Evolutionary conservation across 805 yeast genomes (phyloP), one percentile per base, ranked within the genome.

Genomic region (Dipodascus albidus): DNA sequence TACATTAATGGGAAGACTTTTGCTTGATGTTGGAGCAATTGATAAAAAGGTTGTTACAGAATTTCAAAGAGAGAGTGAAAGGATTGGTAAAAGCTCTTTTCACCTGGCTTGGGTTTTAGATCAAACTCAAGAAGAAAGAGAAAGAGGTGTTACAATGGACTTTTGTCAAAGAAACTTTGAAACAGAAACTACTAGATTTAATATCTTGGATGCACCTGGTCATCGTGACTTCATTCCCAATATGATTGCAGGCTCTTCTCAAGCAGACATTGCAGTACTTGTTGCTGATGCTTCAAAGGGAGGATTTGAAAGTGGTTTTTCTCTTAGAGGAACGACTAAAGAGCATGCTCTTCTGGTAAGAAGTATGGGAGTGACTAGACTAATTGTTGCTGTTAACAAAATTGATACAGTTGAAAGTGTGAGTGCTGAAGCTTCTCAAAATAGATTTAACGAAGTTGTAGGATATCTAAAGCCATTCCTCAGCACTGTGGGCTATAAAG

Each of bases 31-130:
- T 23, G 84, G 85, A 4, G 80, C 81, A 1, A 81, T 86, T 3
- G 85, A 82, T 60, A 75, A 81, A 38, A 79, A 80, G 51, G 77
- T 83, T 0, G 73, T 85, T 11, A 79, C 81, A 60, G 83, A 80
- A 59, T 70, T 80, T 52, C 76, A 80, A 47, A 77, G 77, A 57
- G 89, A 85, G 57, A 78, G 87, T 31, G 82, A 79, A 41, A 75
- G 73, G 49, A 72, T 75, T 1, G 95, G 95, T 2, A 86, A 87
- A 62, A 79, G 82, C 9, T 85, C 91, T 3, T 86, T 86, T 69
- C 87, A 91, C 2, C 71, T 85, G 50, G 95, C 95, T 1, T 86
- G 95, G 95, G 78, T 85, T 41, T 74, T 87, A 80, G 95, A 86
- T 65, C 90, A 85, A 64, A 84, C 91, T 0, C 67, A 72, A 0